Conservation (phyloP, 208 protist species). For the Endotrypanum monterogeii region DNA sequence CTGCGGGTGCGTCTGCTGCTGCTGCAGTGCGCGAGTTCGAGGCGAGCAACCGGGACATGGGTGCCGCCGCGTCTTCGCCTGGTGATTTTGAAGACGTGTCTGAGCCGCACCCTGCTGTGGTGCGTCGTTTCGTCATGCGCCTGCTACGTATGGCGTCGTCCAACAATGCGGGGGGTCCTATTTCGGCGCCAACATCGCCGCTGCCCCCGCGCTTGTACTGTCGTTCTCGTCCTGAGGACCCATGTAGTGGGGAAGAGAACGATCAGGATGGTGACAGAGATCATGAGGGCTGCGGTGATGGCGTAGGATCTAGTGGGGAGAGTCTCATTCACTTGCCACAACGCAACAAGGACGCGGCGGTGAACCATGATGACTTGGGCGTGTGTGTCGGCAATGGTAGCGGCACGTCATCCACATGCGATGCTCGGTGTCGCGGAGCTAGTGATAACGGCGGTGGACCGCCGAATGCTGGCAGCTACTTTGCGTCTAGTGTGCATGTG, state of each 20-base stretch:
- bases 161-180: constrained; percentile 2
- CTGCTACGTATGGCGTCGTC: constrained; percentile 33
- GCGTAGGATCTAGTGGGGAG: neutral
- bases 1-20: neutral
- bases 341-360: constrained; percentile 8
- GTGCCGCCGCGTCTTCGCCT: constrained; percentile 4
- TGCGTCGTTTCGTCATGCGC: constrained; percentile 34
- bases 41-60: neutral
- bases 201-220: constrained; percentile 6
- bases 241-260: neutral
- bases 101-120: constrained; percentile 31
- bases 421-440: neutral
- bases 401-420: neutral
- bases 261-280: neutral
- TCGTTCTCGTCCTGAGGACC: neutral
- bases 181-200: constrained; percentile 3
- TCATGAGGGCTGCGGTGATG: neutral
- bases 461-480: constrained; percentile 2
- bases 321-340: neutral
- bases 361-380: neutral
- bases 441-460: neutral
- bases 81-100: constrained; percentile 23
- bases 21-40: neutral
- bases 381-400: neutral
- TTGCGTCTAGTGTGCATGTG: constrained; percentile 1